Base-by-base conservation (phyloP, 352 stramenopile species). In the Phytophthora palmivora region DNA sequence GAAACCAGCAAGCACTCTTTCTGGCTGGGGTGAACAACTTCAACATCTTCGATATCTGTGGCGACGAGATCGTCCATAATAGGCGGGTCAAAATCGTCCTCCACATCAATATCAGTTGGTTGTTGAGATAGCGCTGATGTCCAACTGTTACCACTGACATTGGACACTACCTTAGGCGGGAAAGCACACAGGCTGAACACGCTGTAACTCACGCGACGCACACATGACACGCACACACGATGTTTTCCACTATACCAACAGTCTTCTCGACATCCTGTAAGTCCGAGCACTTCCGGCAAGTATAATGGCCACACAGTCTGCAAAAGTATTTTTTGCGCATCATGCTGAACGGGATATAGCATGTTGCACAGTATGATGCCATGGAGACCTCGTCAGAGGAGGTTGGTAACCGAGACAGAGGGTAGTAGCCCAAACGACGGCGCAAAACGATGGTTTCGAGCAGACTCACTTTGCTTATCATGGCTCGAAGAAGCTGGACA, bases 301-400 rank as follows among this genome's bases (percentile, higher is more conserved):
- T 79, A 48, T 82, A 84, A 47, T 82, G 67, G 14, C 68, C 66
- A 57, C 81, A 90, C 9, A 88, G 36, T 22, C 76, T 63, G 67
- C 81, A 90, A 15, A 88, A 84, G 48, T 85, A 56, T 46, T 68
- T 76, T 44, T 71, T 74, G 8, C 79, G 74, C 16, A 87, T 58
- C 48, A 88, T 68, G 12, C 55, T 72, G 43, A 88, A 88, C 7
- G 74, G 65, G 7, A 39, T 61, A 26, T 66, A 72, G 58, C 78
- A 88, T 15, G 71, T 59, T 18, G 72, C 69, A 34, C 81, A 90
- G n/a, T 70, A 79, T 47, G 41, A 50, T 9, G 65, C 70, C 48
- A 66, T 60, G 21, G 48, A 58, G 32, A 54, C 52, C 26, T 72
- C 60, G 12, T 66, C 44, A 8, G 58, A 66, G 18, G 67, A 53